Evolutionary conservation across 495 filamentous ascomycete genomes (phyloP), one percentile per base, ranked within the genome.

Genomic region (Pyrenula massariospora): DNA sequence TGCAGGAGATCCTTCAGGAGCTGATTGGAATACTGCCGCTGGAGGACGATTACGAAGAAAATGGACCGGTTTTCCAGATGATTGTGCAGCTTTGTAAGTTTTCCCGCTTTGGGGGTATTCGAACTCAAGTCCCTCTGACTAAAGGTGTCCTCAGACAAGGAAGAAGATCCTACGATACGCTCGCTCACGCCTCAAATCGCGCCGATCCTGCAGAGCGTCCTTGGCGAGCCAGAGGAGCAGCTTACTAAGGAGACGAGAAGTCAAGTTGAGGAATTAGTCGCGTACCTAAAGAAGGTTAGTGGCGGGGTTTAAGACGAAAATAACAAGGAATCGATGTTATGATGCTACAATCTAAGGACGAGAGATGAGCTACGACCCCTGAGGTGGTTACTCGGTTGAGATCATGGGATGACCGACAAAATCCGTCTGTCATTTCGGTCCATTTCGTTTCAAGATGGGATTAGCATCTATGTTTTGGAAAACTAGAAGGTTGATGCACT

Each of bases 41-140:
- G 62, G 90, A 87, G 73, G 91, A 96, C 62, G 93, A 98, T 68
- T 97, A 81, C 60, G 91, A 96, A 69, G 93, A 98, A 81, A 97
- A 98, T 73, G 85, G 88, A 58, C 88, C 92, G 11, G 81, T 97
- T 36, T 98, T 84, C 71, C 78, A 84, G 62, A 91, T 88, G 81
- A 81, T 98, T 63, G 84, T 88, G 66, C 81, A 86, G 67, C 76
- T 97, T 56, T 96, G 85, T 89, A 77, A 77, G 87, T 81, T 22
- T 49, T 48, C 15, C 55, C 36, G 22, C 15, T 15, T 15, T 42
- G n/a, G n/a, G 19, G 19, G 47, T 2, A 55, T 48, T 19, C 31
- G 42, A 31, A 53, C n/a, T n/a, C n/a, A 22, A 15, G 25, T 8
- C 48, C 48, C 21, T 42, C 12, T 10, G 52, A 21, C 22, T 42